Base-by-base conservation (phyloP, 139 green algal species). In the Monoraphidium neglectum region DNA sequence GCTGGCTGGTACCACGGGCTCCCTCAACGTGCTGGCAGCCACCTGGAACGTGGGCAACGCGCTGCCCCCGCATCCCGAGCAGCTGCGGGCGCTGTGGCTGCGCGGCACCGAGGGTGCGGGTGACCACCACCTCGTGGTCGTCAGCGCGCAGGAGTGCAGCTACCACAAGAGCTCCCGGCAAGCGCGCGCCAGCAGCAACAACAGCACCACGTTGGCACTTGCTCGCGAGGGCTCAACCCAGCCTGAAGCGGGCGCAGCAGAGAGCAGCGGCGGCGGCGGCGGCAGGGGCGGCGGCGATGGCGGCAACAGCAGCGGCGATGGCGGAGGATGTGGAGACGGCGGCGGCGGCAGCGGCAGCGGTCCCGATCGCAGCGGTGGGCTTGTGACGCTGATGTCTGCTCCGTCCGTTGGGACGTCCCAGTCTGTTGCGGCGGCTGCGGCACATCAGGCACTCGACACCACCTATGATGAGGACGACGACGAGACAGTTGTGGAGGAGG, bases 41-140 rank as follows among this genome's bases (percentile, higher is more conserved):
- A 85, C 74, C 16, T 85, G 79, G 79, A 85, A 85, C 69, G 71
- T 85, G 6, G 79, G 79, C 60, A 85, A 85, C 62, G 74, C 75
- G 4, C 15, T 63, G 56, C 75, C 74, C 10, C 66, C 64, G 1
- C 68, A 73, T 46, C 60, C 62, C 8, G 62, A 62, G 36, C 30
- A 71, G n/a, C 70, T 83, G 63, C 40, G 28, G 51, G 32, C 33
- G n/a, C 61, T 67, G 26, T 82, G 77, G 77, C 62, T 82, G 36
- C 37, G 37, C 33, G 67, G 72, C 26, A 57, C 56, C 24, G 40
- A 21, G 21, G 59, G 59, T 33, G 66, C 59, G 38, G 26, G 68
- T 36, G 30, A 68, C 16, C 68, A 82, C 64, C 49, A 78, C 47
- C 53, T 83, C 61, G 70, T 78, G 30, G 62, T 36, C 12, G 64